phyloP scores from a whole-genome alignment of 2,329 filamentous ascomycete species.

The Fusarium nodosum region DNA sequence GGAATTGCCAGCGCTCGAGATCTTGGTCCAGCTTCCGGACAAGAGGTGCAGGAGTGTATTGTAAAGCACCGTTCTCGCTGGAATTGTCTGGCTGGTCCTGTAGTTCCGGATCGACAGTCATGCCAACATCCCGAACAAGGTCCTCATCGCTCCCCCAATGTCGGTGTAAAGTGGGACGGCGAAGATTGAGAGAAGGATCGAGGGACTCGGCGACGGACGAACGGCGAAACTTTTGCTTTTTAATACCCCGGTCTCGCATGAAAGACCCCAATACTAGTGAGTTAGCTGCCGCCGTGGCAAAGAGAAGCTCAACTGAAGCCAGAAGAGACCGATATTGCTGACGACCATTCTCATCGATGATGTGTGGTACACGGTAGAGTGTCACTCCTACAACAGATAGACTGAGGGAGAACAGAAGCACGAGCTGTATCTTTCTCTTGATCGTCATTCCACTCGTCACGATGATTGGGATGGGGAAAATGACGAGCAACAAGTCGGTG shows the following conservation, averaged over 20 bases:
- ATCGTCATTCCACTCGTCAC: slow-evolving; percentile 80
- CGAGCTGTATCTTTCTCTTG: slow-evolving; percentile 84
- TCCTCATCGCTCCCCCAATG: slow-evolving; percentile 94
- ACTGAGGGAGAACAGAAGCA: slow-evolving; percentile 87
- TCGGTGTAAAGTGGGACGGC: slow-evolving; percentile 67
- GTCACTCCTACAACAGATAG: slow-evolving; percentile 83
- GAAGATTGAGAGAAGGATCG: slow-evolving; percentile 59
- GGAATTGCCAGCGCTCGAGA: slow-evolving; percentile 64
- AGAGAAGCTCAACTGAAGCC: slow-evolving; percentile 90
- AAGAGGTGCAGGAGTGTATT: slow-evolving; percentile 56
- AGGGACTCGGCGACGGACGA: slow-evolving; percentile 74
- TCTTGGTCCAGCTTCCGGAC: slow-evolving; percentile 52
- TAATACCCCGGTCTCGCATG: slow-evolving; percentile 88
- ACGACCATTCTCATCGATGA: slow-evolving; percentile 76
- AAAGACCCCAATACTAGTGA: slow-evolving; percentile 92
- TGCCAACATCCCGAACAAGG: slow-evolving; percentile 83
- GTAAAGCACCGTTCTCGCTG: slow-evolving; percentile 50
- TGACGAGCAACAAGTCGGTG: slow-evolving; percentile 87
- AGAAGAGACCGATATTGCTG: slow-evolving; percentile 91
- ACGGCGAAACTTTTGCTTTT: slow-evolving; percentile 86
- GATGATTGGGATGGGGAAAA: slow-evolving; percentile 92
- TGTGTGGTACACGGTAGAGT: slow-evolving; percentile 82
- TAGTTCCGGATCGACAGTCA: slow-evolving; percentile 71
- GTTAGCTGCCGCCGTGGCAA: slow-evolving; percentile 89
- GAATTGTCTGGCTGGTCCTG: slow-evolving; percentile 55